A percentile compares a stretch with the other conserved stretches of the same genome.
These are phyloP conservation scores for Senna tora DNA, from an alignment of 306 rosid genomes.

Conservation along the genomic window DNA sequence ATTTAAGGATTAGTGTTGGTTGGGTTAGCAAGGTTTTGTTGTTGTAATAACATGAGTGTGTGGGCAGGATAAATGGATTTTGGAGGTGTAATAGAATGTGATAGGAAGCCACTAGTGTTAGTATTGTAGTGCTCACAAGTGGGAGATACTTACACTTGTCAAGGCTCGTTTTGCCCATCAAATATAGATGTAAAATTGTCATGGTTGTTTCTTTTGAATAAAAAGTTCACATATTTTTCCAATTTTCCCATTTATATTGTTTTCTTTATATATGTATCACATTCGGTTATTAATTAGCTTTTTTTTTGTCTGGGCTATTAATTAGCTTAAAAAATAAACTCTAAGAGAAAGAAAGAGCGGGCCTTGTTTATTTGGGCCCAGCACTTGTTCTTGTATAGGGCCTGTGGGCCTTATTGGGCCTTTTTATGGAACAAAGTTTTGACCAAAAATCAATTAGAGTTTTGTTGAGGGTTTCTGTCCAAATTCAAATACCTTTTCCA, in stretches of 20 bases:
- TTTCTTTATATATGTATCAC: not conserved
- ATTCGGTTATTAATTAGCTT: too few species aligned
- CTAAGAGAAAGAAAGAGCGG: too few species aligned
- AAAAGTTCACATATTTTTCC: not conserved
- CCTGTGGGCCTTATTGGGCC: too few species aligned
- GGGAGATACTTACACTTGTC: not conserved
- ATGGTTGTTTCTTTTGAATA: not conserved
- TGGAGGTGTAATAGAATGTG: not conserved
- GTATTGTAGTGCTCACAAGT: not conserved
- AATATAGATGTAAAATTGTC: not conserved
- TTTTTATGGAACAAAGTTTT: too few species aligned
- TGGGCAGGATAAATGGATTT: not conserved
- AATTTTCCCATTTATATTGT: not conserved
- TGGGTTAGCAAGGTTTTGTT: slow-evolving; percentile 12
- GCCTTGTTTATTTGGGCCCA: too few species aligned
- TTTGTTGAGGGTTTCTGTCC: too few species aligned
- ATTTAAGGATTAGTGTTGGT: not conserved
- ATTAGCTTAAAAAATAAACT: too few species aligned
- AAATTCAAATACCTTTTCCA: too few species aligned
- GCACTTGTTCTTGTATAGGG: too few species aligned
- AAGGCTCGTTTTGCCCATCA: not conserved
- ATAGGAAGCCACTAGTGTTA: not conserved
- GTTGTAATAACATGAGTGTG: not conserved
- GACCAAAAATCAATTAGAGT: too few species aligned
- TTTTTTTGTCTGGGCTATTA: too few species aligned